Evolutionary conservation across 2,329 filamentous ascomycete genomes (phyloP), one percentile per base, ranked within the genome.

Genomic region (Colletotrichum somersetense): DNA sequence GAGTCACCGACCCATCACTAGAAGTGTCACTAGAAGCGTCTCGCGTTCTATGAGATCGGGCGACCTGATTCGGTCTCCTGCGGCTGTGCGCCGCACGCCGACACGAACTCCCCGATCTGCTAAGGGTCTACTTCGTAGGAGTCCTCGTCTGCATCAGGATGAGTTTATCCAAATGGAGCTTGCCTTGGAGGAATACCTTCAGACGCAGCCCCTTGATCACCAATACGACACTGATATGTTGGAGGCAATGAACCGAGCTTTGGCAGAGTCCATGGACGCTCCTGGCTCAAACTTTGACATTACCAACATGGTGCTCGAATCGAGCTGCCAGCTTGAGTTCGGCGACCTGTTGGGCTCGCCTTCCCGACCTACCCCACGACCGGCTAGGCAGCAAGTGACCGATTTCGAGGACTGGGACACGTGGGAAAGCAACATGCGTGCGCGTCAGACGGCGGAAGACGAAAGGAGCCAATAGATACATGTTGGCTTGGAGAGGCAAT

Each of bases 21-120:
- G 89, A 77, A 90, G 88, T 78, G 88, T 88, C 78, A 91, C 89
- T 76, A 85, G 89, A 77, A 90, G 88, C 79, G 86, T 90, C 18
- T 89, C 88, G 14, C 85, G 85, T 70, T 89, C 89, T 46, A 83
- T 89, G 69, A 85, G 86, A 58, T 87, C 87, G 4, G 81, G 78
- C 30, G 80, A 81, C 61, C 82, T 83, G 2, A 77, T 83, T 23
- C 78, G 80, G 50, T 89, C 88, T 6, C 87, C 87, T 0, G 75
- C 80, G 2, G 76, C 85, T 42, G 74, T 84, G 12, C 85, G 88
- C 42, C 82, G 79, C 48, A 90, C 88, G 1, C 88, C 88, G 0
- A 85, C 83, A 16, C 81, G 82, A 74, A 86, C 83, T 30, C 78
- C 85, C 2, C 81, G 82, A 7, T 80, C 81, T 20, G 66, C 48